Evolutionary conservation across 164 flowering plant species (phyloP).

Genomic region (Umbilicus rupestris): DNA sequence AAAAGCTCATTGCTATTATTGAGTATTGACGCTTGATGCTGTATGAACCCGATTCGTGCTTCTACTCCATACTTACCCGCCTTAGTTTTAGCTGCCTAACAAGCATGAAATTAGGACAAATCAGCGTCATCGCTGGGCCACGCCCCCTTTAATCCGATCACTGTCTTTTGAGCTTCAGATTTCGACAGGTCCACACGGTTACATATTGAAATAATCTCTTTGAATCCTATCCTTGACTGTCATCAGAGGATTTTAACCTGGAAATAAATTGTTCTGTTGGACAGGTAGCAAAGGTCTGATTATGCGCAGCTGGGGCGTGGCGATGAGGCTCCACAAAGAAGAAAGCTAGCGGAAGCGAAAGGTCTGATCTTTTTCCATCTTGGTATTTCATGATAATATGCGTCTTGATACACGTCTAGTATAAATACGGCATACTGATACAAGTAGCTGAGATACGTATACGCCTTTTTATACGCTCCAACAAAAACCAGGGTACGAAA

Average conservation of each 20-base stretch:
- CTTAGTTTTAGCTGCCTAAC: slow-evolving; percentile 8
- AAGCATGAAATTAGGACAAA: slow-evolving; percentile 9
- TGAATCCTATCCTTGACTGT: not conserved
- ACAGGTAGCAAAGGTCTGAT: no score
- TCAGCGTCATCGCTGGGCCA: slow-evolving; percentile 3
- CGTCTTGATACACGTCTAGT: slow-evolving; percentile 7
- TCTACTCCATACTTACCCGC: not conserved
- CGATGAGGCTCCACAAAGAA: not conserved
- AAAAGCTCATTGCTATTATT: not conserved
- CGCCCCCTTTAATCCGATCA: not conserved
- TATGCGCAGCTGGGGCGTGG: not conserved
- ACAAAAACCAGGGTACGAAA: slow-evolving; percentile 4
- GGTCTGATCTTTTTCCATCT: not conserved
- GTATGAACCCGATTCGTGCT: not conserved
- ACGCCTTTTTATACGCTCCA: not conserved
- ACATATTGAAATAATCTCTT: slow-evolving; percentile 2
- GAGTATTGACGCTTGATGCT: slow-evolving; percentile 1
- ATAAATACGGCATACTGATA: not conserved
- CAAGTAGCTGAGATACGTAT: not conserved
- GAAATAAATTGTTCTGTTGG: not conserved
- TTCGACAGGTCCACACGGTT: not conserved
- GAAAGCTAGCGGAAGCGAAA: not conserved
- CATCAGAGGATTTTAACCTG: not conserved
- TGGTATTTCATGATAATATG: not conserved
- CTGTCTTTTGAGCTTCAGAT: slow-evolving; percentile 1